Evolutionary conservation across 805 yeast species (phyloP), one percentile per base, ranked within the genome.

Genomic region (Candida qinlingensis): DNA sequence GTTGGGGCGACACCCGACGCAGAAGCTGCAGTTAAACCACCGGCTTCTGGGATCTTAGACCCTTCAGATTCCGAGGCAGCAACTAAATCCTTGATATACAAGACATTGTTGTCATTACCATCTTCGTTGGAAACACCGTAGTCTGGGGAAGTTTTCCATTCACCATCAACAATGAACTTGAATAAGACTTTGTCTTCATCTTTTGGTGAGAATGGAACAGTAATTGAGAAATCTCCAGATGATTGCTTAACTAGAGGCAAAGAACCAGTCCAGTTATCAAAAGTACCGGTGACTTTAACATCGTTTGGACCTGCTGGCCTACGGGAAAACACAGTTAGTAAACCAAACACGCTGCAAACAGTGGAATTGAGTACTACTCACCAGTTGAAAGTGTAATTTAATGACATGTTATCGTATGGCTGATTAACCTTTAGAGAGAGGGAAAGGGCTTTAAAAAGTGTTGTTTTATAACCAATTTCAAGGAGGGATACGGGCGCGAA

Each of bases 231-330:
- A n/a, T 79, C 74, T 25, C 85, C 87, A 57, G 75, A 79, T 7
- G 76, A 65, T 49, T 76, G 76, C 59, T 82, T 78, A 41, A 81
- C 86, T 51, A 84, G 67, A 19, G 80, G 82, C 46, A 80, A 66
- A 2, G 80, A 63, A 51, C 82, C 78, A 42, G 75, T 59, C 91
- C 91, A 85, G 58, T 79, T 70, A 60, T 83, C 88, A 59, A 83
- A 83, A 46, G 81, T 74, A 52, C 91, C 91, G 25, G 90, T 84
- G 45, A 85, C 77, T 55, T 79, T 71, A 49, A 85, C 91, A 36
- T 74, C 74, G 30, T 62, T 49, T 11, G 79, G 79, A 49, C 88
- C 86, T 8, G 67, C 59, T 46, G 79, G 75, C 76, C 77, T 61
- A 3, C 19, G 7, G 5, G 27, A 35, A 19, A n/a, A 11, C 50